Evolutionary conservation across 2,329 filamentous ascomycete species (phyloP).

Genomic region (Exophiala sideris): DNA sequence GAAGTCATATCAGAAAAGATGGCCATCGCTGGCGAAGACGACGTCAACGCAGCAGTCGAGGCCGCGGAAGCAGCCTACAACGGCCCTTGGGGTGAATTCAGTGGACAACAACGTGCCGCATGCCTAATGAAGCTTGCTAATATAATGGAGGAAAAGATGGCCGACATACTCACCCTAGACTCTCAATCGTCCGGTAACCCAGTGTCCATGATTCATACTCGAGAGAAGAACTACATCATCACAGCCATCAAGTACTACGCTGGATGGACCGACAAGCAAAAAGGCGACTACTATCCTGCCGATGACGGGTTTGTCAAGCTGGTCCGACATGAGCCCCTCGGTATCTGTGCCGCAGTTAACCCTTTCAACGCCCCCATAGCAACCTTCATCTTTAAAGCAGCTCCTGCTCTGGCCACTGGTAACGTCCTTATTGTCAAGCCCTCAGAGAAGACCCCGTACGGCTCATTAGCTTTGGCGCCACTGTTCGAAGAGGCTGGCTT

Average conservation of each 20-base stretch:
- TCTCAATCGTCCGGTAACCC: slow-evolving; percentile 22
- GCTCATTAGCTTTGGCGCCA: slow-evolving; percentile 6
- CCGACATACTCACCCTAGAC: slow-evolving; percentile 32
- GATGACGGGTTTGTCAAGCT: slow-evolving; percentile 29
- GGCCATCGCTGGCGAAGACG: slow-evolving; percentile 31
- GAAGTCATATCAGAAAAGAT: slow-evolving; percentile 23
- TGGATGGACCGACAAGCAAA: slow-evolving; percentile 23
- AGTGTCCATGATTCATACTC: slow-evolving; percentile 29
- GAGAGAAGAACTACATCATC: slow-evolving; percentile 9
- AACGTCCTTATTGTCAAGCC: slow-evolving; percentile 31
- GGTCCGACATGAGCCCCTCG: slow-evolving; percentile 29
- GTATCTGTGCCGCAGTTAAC: slow-evolving; percentile 34
- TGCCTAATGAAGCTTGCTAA: slow-evolving; percentile 30
- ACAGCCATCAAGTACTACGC: slow-evolving; percentile 18
- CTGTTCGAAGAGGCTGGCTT: slow-evolving; percentile 34
- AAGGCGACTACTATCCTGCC: slow-evolving; percentile 22
- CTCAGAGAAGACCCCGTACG: slow-evolving; percentile 12
- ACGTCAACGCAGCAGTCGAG: slow-evolving; percentile 33
- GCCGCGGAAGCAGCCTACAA: slow-evolving; percentile 35
- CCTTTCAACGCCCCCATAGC: slow-evolving; percentile 43
- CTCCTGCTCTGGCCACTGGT: slow-evolving; percentile 37
- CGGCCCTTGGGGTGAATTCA: slow-evolving; percentile 31
- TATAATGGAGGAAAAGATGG: slow-evolving; percentile 39
- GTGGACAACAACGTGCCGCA: slow-evolving; percentile 24
- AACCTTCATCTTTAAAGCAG: slow-evolving; percentile 39